A percentile compares a stretch with the other conserved stretches of the same genome.
Conservation (phyloP, 2,329 filamentous ascomycete species). For the Talaromyces sp. region DNA sequence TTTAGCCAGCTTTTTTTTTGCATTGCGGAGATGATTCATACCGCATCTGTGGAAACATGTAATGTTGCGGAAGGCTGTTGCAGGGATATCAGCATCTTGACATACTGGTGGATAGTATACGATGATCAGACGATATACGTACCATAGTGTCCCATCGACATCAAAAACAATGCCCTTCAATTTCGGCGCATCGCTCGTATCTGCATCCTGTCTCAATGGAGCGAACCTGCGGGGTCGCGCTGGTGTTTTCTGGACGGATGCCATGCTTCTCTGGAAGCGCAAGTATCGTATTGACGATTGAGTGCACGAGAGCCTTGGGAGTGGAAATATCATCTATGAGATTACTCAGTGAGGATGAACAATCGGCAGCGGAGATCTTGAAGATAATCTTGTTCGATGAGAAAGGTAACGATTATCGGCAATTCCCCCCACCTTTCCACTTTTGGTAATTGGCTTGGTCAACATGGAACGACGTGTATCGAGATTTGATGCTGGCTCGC, state of each 20-base stretch:
- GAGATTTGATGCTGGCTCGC: not conserved
- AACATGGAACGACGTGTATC: not conserved
- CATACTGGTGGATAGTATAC: too few relatives aligned
- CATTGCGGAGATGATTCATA: conserved; percentile 24
- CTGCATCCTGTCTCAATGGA: conserved; percentile 42
- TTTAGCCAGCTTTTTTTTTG: not conserved
- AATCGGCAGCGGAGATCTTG: not conserved
- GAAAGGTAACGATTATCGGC: not conserved
- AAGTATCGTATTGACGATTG: not conserved
- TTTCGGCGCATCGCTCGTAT: conserved; percentile 35
- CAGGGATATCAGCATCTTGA: not conserved
- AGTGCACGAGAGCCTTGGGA: not conserved
- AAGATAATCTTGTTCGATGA: not conserved
- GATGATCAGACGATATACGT: conserved; percentile 31
- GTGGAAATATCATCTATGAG: not conserved
- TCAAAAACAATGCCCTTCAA: conserved; percentile 73
- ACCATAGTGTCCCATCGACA: conserved; percentile 93
- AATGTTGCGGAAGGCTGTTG: conserved; percentile 76
- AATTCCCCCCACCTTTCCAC: conserved; percentile 10
- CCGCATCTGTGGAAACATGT: conserved; percentile 93
- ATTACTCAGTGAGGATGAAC: not conserved
- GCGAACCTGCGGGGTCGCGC: conserved; percentile 47
- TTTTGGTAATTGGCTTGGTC: conserved; percentile 6
- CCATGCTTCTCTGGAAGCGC: conserved; percentile 22
- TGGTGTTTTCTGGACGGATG: conserved; percentile 21